Percentiles rank a stretch among this genome's conserved stretches.
phyloP scores from a whole-genome alignment of 257 asterid genomes.

The Cordia subcordata region DNA sequence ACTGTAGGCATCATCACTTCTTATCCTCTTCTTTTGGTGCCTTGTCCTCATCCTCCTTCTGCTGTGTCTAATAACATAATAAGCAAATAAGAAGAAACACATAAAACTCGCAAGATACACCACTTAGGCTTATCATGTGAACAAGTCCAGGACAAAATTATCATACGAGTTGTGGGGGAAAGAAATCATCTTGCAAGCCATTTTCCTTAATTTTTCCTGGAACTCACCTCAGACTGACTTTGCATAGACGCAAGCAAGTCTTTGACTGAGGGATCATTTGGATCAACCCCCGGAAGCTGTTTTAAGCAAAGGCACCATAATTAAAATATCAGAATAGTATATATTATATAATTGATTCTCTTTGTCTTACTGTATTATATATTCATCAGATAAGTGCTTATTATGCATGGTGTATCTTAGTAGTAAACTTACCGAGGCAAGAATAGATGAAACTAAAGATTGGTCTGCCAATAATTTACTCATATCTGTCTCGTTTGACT shows the following conservation, averaged over 20 bases:
- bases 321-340: neutral
- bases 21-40: slow-evolving; percentile 66
- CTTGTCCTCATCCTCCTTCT: slow-evolving; percentile 63
- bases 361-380: too few relatives aligned
- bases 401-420: neutral
- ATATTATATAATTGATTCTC: neutral
- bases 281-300: slow-evolving; percentile 99
- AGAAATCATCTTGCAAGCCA: neutral
- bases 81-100: neutral
- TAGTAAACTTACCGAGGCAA: slow-evolving; percentile 59
- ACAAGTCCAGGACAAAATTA: neutral
- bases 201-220: slow-evolving; percentile 1
- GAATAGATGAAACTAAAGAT: slow-evolving; percentile 69
- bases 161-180: neutral
- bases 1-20: slow-evolving; percentile 39
- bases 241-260: slow-evolving; percentile 95
- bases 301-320: slow-evolving; percentile 13
- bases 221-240: slow-evolving; percentile 79
- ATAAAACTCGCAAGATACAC: too few relatives aligned
- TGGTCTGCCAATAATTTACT: slow-evolving; percentile 76
- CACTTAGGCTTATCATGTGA: neutral
- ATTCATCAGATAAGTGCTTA: too few relatives aligned
- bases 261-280: slow-evolving; percentile 85
- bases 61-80: slow-evolving; percentile 16
- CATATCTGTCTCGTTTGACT: slow-evolving; percentile 57